phyloP scores from a whole-genome alignment of 352 stramenopile species.

The Phytopythium vexans region DNA sequence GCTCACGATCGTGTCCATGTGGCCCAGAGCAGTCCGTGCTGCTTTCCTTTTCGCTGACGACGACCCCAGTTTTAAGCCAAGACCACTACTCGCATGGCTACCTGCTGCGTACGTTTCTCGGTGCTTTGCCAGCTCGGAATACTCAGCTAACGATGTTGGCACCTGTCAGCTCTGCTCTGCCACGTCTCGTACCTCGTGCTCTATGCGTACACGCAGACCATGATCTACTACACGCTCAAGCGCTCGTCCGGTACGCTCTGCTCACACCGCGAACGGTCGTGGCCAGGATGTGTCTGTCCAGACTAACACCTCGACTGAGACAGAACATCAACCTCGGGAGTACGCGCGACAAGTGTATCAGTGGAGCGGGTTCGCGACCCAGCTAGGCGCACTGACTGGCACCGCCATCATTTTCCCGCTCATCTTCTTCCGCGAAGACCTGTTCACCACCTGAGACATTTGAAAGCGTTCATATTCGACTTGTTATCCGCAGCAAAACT shows the following conservation, averaged over 20 bases:
- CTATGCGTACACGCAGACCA: conserved; percentile 73
- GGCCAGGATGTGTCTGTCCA: not conserved
- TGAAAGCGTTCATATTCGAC: not conserved
- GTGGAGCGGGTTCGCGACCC: conserved; percentile 63
- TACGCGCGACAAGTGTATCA: conserved; percentile 58
- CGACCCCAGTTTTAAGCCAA: conserved; percentile 37
- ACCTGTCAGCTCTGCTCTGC: conserved; percentile 25
- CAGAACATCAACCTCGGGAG: conserved; percentile 25
- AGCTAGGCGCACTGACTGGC: conserved; percentile 59
- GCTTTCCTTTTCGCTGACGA: conserved; percentile 37
- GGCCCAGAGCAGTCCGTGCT: conserved; percentile 28
- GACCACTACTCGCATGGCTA: conserved; percentile 27
- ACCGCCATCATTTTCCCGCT: conserved; percentile 65
- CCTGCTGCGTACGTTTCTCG: conserved; percentile 39
- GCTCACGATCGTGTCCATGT: not conserved
- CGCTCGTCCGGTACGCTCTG: conserved; percentile 28
- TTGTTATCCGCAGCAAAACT: not conserved
- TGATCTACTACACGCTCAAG: conserved; percentile 71
- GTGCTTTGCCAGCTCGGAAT: not conserved
- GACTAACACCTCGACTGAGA: not conserved
- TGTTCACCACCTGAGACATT: conserved; percentile 27
- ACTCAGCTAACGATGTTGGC: too few relatives aligned
- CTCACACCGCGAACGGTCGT: not conserved
- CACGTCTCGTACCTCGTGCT: conserved; percentile 55
- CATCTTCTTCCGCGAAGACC: conserved; percentile 49